A percentile compares a stretch with the other conserved stretches of the same genome.
Conservation (phyloP, 1,139 yeast species). For the Lodderomyces margitis region DNA sequence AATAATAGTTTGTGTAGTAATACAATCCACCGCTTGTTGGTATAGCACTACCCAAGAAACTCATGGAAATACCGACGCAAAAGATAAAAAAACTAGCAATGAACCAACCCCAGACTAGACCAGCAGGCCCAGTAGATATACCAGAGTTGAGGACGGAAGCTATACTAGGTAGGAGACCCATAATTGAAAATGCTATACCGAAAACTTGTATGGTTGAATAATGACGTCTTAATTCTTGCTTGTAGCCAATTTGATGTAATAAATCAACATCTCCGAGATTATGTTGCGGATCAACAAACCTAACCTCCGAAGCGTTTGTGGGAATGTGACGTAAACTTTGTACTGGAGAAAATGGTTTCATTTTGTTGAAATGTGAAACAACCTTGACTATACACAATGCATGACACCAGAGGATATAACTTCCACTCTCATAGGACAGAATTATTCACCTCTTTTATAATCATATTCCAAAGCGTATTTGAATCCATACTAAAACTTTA, state of each 20-base stretch:
- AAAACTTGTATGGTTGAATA: slow-evolving; percentile 49
- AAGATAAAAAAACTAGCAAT: slow-evolving; percentile 55
- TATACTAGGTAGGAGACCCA: slow-evolving; percentile 40
- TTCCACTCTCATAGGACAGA: slow-evolving; percentile 60
- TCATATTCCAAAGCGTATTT: too few species aligned
- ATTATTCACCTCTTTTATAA: slow-evolving; percentile 56
- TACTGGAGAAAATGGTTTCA: neutral
- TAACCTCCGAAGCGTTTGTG: slow-evolving; percentile 18
- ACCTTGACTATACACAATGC: too few species aligned
- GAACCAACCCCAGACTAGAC: slow-evolving; percentile 73
- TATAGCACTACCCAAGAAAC: slow-evolving; percentile 61
- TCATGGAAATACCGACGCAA: slow-evolving; percentile 59
- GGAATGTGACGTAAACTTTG: slow-evolving; percentile 13
- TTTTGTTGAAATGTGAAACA: slow-evolving; percentile 17
- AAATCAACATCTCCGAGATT: slow-evolving; percentile 43
- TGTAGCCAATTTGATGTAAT: slow-evolving; percentile 52
- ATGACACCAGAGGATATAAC: too few species aligned
- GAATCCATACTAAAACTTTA: too few species aligned
- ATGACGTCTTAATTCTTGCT: slow-evolving; percentile 47
- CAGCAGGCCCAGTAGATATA: slow-evolving; percentile 42
- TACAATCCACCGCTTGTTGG: slow-evolving; percentile 74
- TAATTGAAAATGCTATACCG: slow-evolving; percentile 51
- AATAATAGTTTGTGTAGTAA: slow-evolving; percentile 47
- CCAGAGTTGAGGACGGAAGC: slow-evolving; percentile 29
- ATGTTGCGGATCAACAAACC: slow-evolving; percentile 23